Evolutionary conservation across 306 rosid species (phyloP), one percentile per base, ranked within the genome.

Genomic region (Sindora glabra): DNA sequence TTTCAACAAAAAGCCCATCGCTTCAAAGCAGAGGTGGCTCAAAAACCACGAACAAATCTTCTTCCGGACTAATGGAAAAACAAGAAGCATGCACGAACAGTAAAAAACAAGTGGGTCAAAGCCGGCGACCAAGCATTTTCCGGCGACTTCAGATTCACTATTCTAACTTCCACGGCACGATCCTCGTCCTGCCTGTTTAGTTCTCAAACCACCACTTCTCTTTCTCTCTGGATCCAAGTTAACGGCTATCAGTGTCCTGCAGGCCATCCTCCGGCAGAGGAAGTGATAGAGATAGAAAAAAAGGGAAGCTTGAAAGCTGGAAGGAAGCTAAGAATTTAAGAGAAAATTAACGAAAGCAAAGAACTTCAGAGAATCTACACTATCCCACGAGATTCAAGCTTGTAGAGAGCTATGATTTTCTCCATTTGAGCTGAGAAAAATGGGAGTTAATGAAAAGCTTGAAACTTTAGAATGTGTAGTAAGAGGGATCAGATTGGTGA

Each of bases 101-200:
- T 59, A 47, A 56, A 10, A 38, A 39, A 50, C 15, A 64, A 50
- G 73, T 50, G 62, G 32, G 46, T 29, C 69, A 71, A 65, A 45
- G 39, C 47, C 77, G 56, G 75, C 65, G 64, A 74, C 61, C 33
- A 62, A 38, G 63, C 89, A 81, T 75, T 76, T 69, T 48, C 75
- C 71, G 62, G 67, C 48, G 29, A 48, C 33, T 59, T 56, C 6
- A 2, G 21, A 15, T 56, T 54, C 42, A 1, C 50, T 26, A 37
- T 49, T 16, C 97, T 91, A 88, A 86, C 98, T 91, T 62, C 98
- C 98, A 22, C 98, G 92, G 92, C 98, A 88, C 15, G 98, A 91
- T 70, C 89, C 98, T 83, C 98, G 78, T 16, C 98, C 98, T 0
- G 98, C 98, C 57, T 88, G 98, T 72, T 88, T 83, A 58, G 96